These are phyloP conservation scores for Ceratocystis destructans DNA, from an alignment of 2,329 filamentous ascomycete species.

Conservation along the genomic window DNA sequence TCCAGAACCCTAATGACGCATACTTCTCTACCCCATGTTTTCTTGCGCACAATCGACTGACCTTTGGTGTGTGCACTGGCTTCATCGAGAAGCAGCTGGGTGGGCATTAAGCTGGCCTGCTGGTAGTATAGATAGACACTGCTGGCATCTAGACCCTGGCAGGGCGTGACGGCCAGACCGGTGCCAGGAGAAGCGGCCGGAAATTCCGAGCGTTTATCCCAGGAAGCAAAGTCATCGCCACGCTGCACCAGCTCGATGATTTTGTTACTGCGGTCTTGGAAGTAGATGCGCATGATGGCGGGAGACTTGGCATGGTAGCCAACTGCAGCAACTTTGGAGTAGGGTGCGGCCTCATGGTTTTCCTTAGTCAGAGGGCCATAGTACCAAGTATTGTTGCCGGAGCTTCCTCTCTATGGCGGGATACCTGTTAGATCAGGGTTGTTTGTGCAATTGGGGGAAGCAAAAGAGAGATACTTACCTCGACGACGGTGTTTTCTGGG, in stretches of 20 bases:
- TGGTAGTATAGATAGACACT: slow-evolving; percentile 18
- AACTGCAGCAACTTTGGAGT: slow-evolving; percentile 18
- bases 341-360: slow-evolving; percentile 13
- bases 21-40: background rate
- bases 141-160: slow-evolving; percentile 14
- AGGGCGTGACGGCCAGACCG: slow-evolving; percentile 16
- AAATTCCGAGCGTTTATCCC: slow-evolving; percentile 16
- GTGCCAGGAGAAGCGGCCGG: slow-evolving; percentile 16
- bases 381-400: slow-evolving; percentile 19
- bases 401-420: slow-evolving; percentile 12
- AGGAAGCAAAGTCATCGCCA: slow-evolving; percentile 18
- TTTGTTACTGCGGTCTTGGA: slow-evolving; percentile 18
- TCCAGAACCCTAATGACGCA: background rate
- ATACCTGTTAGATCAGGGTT: background rate
- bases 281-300: slow-evolving; percentile 17
- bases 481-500: slow-evolving; percentile 17
- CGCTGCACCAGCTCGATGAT: slow-evolving; percentile 18
- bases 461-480: slow-evolving; percentile 1
- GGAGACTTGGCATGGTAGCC: slow-evolving; percentile 18
- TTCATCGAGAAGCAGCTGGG: slow-evolving; percentile 17
- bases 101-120: slow-evolving; percentile 14
- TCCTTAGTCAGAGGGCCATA: slow-evolving; percentile 16
- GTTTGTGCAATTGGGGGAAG: background rate
- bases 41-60: background rate
- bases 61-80: slow-evolving; percentile 12